These are phyloP conservation scores for Corynespora cassiicola DNA, from an alignment of 2,329 filamentous ascomycete genomes.

Conservation along the genomic window DNA sequence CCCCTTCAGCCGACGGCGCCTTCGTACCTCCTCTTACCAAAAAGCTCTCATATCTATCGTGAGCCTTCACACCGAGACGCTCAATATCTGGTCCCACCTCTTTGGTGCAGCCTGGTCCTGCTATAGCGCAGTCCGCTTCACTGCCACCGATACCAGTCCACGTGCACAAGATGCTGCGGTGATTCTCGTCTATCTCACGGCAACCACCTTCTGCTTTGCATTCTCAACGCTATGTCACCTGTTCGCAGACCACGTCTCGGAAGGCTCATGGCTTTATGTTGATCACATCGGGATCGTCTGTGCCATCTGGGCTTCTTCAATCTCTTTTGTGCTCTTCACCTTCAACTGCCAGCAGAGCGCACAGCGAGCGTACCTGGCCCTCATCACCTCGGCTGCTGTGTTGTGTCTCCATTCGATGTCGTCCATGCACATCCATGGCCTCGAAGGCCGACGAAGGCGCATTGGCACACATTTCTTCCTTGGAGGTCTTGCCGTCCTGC, in stretches of 20 bases:
- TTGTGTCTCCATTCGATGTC: too few species aligned
- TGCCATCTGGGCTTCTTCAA: conserved; percentile 12
- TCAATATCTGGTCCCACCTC: conserved; percentile 13
- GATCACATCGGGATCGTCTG: conserved; percentile 14
- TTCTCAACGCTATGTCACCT: conserved; percentile 15
- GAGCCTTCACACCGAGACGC: conserved; percentile 5
- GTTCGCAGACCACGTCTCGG: conserved; percentile 11
- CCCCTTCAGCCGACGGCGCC: neutral
- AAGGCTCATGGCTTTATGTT: conserved; percentile 8
- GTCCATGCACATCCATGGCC: too few species aligned
- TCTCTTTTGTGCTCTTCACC: conserved; percentile 12
- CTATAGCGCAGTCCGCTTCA: conserved; percentile 1
- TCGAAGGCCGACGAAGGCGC: conserved; percentile 1
- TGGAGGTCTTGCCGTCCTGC: conserved; percentile 4
- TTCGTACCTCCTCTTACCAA: neutral
- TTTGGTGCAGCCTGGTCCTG: conserved; percentile 6
- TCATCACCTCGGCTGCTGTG: conserved; percentile 5
- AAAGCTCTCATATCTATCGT: conserved; percentile 2
- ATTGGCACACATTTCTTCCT: conserved; percentile 7
- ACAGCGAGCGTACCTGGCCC: conserved; percentile 5
- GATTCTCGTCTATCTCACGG: conserved; percentile 5
- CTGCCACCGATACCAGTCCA: neutral
- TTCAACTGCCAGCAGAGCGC: conserved; percentile 2
- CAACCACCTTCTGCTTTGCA: conserved; percentile 13
- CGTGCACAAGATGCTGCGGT: neutral